Percentiles rank a stretch among this genome's conserved stretches.
Evolutionary conservation across 805 yeast species (phyloP).

Genomic region (Starmerella gropengiesseri): DNA sequence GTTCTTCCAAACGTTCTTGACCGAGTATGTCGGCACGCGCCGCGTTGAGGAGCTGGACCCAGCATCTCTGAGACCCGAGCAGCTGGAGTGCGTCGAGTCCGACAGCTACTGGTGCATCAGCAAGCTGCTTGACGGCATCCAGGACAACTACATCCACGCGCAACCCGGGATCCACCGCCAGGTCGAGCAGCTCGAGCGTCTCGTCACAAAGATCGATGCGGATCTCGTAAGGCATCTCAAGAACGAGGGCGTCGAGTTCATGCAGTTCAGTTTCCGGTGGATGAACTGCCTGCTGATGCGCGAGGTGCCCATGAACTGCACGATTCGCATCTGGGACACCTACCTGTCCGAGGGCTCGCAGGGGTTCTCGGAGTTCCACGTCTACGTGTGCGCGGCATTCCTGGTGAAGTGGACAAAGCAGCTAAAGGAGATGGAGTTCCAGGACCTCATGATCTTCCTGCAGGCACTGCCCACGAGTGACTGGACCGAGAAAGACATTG

Average conservation of each 20-base stretch:
- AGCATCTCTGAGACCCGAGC: constrained; percentile 43
- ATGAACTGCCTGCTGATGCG: constrained; percentile 97
- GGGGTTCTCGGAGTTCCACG: constrained; percentile 86
- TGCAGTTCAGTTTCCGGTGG: constrained; percentile 95
- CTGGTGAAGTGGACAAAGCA: constrained; percentile 75
- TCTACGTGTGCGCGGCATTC: constrained; percentile 96
- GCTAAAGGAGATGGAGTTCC: constrained; percentile 78
- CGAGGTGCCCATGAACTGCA: constrained; percentile 65
- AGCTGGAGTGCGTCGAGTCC: constrained; percentile 68
- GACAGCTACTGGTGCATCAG: constrained; percentile 97
- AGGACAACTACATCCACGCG: constrained; percentile 93
- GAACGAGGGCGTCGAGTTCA: constrained; percentile 76
- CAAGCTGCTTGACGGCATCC: constrained; percentile 81
- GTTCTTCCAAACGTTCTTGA: constrained; percentile 73
- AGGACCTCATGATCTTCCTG: constrained; percentile 80
- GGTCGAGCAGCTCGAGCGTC: constrained; percentile 58
- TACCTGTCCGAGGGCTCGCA: constrained; percentile 47
- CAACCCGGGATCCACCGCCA: constrained; percentile 96
- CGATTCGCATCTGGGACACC: constrained; percentile 96
- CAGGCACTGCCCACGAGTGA: constrained; percentile 79
- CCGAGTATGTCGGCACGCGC: constrained; percentile 46
- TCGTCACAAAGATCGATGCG: constrained; percentile 70
- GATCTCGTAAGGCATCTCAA: constrained; percentile 65
- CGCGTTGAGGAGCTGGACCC: constrained; percentile 52
- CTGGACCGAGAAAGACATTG: constrained; percentile 87